phyloP scores from a whole-genome alignment of 2,329 filamentous ascomycete genomes.

The Pezicula radicicola region DNA sequence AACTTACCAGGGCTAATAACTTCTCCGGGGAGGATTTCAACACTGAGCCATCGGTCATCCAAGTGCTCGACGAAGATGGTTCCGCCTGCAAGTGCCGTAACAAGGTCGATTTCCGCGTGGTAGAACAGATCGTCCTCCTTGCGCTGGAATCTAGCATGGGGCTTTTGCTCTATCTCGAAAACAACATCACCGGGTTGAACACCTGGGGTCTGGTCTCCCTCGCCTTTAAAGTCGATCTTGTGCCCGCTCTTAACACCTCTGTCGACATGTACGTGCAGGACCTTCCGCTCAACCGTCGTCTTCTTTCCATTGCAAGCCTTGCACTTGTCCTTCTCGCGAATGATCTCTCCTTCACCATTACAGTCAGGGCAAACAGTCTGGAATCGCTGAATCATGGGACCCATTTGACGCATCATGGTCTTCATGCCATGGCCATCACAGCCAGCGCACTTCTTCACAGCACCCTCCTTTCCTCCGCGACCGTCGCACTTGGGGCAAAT shows the following conservation, averaged over 20 bases:
- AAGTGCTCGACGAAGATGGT: constrained; percentile 92
- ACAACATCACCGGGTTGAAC: constrained; percentile 94
- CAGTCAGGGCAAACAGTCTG: constrained; percentile 99
- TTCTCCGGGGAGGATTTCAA: constrained; percentile 91
- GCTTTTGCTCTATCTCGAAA: constrained; percentile 99
- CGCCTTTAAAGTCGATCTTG: constrained; percentile 95
- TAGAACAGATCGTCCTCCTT: constrained; percentile 96
- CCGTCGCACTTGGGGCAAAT: constrained; percentile 95
- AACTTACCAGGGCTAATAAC: constrained; percentile 84
- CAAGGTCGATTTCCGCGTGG: constrained; percentile 90
- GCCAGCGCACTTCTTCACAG: constrained; percentile 87
- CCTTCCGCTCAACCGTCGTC: constrained; percentile 95
- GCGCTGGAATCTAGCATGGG: constrained; percentile 90
- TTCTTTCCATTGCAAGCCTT: constrained; percentile 97
- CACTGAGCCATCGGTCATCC: constrained; percentile 92
- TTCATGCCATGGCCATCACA: constrained; percentile 98
- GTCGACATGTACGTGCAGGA: constrained; percentile 97
- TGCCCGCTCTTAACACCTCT: constrained; percentile 89
- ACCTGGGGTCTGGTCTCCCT: constrained; percentile 93
- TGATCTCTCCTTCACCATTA: constrained; percentile 93
- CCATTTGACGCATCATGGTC: constrained; percentile 99
- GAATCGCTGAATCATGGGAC: constrained; percentile 99
- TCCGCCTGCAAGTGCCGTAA: constrained; percentile 91
- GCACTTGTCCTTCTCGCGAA: constrained; percentile 96
- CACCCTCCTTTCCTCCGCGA: constrained; percentile 92